phyloP scores from a whole-genome alignment of 2,329 filamentous ascomycete species.

The Rasamsonia emersonii region DNA sequence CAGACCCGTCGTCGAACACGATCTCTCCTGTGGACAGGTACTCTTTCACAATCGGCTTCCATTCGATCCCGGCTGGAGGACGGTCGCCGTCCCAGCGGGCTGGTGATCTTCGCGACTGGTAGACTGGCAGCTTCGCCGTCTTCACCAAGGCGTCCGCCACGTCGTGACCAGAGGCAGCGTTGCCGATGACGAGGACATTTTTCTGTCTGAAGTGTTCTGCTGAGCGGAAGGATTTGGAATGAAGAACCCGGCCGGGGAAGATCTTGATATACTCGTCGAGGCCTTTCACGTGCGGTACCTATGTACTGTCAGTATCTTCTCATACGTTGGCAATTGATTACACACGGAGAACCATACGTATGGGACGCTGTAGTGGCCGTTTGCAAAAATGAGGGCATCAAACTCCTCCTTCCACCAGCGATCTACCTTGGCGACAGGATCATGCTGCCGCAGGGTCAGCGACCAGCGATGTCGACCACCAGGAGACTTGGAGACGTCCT shows the following conservation, averaged over 20 bases:
- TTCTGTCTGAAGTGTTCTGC: slow-evolving; percentile 27
- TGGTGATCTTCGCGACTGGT: slow-evolving; percentile 43
- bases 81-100: slow-evolving; percentile 44
- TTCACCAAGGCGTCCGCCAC: slow-evolving; percentile 43
- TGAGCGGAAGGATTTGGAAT: slow-evolving; percentile 41
- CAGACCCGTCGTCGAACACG: slow-evolving; percentile 46
- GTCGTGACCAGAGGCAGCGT: slow-evolving; percentile 53
- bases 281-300: slow-evolving; percentile 42
- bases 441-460: slow-evolving; percentile 38
- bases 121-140: slow-evolving; percentile 38
- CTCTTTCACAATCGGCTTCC: slow-evolving; percentile 45
- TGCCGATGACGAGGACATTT: slow-evolving; percentile 51
- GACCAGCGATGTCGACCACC: slow-evolving; percentile 44
- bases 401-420: slow-evolving; percentile 53
- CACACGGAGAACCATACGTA: slow-evolving; percentile 30
- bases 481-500: slow-evolving; percentile 45
- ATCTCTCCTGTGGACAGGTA: slow-evolving; percentile 38
- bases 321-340: neutral
- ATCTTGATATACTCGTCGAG: slow-evolving; percentile 31
- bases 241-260: slow-evolving; percentile 34
- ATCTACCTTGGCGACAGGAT: slow-evolving; percentile 28
- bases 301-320: neutral
- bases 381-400: slow-evolving; percentile 50
- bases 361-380: slow-evolving; percentile 49
- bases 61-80: slow-evolving; percentile 41